phyloP scores from a whole-genome alignment of 495 filamentous ascomycete genomes.

The Talaromyces thailandensis region DNA sequence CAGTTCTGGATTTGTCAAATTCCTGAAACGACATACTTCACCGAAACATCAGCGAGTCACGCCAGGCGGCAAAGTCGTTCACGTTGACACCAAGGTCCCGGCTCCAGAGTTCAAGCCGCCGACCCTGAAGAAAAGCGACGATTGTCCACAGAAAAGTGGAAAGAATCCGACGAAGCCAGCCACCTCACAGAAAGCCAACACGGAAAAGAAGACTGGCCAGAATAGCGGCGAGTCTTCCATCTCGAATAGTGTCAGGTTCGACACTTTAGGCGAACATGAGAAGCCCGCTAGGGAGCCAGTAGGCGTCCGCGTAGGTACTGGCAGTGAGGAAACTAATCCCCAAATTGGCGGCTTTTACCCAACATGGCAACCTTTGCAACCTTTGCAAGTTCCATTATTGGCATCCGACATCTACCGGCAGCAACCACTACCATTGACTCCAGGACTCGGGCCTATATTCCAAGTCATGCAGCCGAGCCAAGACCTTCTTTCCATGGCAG shows the following conservation, averaged over 20 bases:
- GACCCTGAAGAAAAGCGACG: constrained; percentile 1
- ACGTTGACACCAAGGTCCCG: constrained; percentile 26
- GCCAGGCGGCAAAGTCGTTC: constrained; percentile 56
- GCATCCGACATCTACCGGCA: background rate
- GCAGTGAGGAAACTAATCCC: background rate
- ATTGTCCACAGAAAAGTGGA: background rate
- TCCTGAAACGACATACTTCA: constrained; percentile 51
- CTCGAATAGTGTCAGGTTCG: background rate
- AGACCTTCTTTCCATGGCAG: background rate
- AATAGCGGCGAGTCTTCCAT: background rate
- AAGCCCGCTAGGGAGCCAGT: background rate
- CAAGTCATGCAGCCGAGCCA: constrained; percentile 1
- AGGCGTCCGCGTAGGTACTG: background rate
- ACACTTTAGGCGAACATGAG: background rate
- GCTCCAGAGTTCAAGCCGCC: constrained; percentile 25
- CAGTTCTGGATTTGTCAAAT: constrained; percentile 37
- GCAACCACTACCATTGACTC: background rate
- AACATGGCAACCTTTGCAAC: background rate
- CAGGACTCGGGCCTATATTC: background rate
- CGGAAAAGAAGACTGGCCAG: background rate
- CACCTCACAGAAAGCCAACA: background rate
- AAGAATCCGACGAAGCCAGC: background rate
- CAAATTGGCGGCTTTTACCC: background rate
- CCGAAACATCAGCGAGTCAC: constrained; percentile 54
- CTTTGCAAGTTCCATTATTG: constrained; percentile 4